Base-by-base conservation (phyloP, 179 eudicot species). In the Silene vulgaris region DNA sequence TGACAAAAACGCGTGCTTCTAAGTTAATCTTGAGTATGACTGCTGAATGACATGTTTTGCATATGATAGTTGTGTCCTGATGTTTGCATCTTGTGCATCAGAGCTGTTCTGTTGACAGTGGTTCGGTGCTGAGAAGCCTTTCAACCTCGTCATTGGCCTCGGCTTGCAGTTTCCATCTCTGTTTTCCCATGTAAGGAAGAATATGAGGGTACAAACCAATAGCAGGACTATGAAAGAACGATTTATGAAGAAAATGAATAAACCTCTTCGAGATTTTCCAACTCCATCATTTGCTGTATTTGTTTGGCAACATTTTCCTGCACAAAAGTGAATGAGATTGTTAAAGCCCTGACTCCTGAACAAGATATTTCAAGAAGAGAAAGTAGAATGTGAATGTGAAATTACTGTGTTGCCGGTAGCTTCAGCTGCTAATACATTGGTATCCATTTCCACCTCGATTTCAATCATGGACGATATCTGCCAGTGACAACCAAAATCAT, bases 391-490 rank as follows among this genome's bases (percentile, higher is more conserved):
- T 9, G 28, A n/a, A 75, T 64, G 65, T 50, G 75, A 54, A 64
- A 72, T 81, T 76, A 95, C 99, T 76, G 83, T 82, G 78, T 86
- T 89, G 85, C 93, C 87, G 62, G 94, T 88, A 67, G 89, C 89
- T 88, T 95, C 99, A 74, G 99, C 99, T 74, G 95, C 96, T 78
- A 87, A 83, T 81, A 95, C 95, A 84, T 92, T 89, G n/a, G 91
- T 82, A 82, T 95, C 97, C 96, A 95, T 86, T 84, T 95, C 97
- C 73, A 95, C 97, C 83, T 95, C 99, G 74, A 95, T 95, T 84
- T 95, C 99, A 79, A 95, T 95, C 93, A 95, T 92, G 8, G 99
- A 95, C 60, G 95, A 92, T n/a, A 95, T 90, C 98, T 93, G 76
- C 52, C 74, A 75, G 40, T 35, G 40, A 7, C 40, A 75, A 28